These are phyloP conservation scores for Punctularia strigosozonata DNA, from an alignment of 768 basidiomycete genomes.

Conservation along the genomic window DNA sequence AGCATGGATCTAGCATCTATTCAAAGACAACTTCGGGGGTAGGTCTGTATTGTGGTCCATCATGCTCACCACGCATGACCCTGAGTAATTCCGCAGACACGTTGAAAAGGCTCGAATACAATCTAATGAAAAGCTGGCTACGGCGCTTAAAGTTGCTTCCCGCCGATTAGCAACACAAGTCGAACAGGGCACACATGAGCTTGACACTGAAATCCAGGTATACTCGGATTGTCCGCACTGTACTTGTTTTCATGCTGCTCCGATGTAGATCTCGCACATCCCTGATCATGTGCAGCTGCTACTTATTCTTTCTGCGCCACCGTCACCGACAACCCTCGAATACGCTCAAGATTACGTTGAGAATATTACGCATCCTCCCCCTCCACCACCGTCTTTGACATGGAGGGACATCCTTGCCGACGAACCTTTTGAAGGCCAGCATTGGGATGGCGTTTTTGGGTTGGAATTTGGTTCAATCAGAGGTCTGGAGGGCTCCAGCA, in stretches of 20 bases:
- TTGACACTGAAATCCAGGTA: constrained; percentile 60
- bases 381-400: constrained; percentile 32
- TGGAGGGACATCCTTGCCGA: constrained; percentile 76
- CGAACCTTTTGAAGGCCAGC: constrained; percentile 78
- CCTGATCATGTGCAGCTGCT: constrained; percentile 68
- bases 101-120: constrained; percentile 61
- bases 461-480: too few species aligned
- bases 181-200: constrained; percentile 36
- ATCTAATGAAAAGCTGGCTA: constrained; percentile 46
- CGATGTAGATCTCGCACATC: constrained; percentile 37
- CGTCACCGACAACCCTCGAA: constrained; percentile 33
- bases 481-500: too few species aligned
- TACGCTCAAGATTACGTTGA: constrained; percentile 46
- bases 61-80: background rate
- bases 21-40: constrained; percentile 47
- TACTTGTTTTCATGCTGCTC: constrained; percentile 3
- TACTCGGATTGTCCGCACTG: constrained; percentile 1
- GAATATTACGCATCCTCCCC: constrained; percentile 29
- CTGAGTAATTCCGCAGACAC: constrained; percentile 27
- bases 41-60: constrained; percentile 9
- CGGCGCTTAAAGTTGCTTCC: constrained; percentile 47
- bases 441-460: constrained; percentile 70
- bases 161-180: constrained; percentile 37
- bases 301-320: constrained; percentile 46
- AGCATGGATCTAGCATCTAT: constrained; percentile 44